phyloP scores from a whole-genome alignment of 345 rosid genomes.

The Crucihimalaya himalaica region DNA sequence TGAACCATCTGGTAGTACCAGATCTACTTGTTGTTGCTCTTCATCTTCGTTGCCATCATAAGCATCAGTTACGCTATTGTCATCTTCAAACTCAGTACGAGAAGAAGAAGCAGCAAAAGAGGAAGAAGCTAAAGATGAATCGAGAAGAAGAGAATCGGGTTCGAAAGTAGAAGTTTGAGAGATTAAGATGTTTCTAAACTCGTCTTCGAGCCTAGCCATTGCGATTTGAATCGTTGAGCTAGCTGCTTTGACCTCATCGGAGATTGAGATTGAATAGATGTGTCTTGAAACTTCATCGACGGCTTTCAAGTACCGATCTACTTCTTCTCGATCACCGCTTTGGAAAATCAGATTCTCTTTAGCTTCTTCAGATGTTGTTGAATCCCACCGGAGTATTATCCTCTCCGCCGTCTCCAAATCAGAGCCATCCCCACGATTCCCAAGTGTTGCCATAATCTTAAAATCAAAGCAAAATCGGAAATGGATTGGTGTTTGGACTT shows the following conservation, averaged over 20 bases:
- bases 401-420: slow-evolving; percentile 63
- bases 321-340: slow-evolving; percentile 66
- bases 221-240: slow-evolving; percentile 85
- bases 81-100: slow-evolving; percentile 39
- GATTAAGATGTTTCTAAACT: slow-evolving; percentile 78
- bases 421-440: slow-evolving; percentile 3
- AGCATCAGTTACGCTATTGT: not conserved
- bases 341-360: slow-evolving; percentile 80
- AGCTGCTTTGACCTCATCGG: slow-evolving; percentile 53
- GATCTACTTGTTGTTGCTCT: slow-evolving; percentile 10
- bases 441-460: slow-evolving; percentile 32
- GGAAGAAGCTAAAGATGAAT: slow-evolving; percentile 34
- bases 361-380: slow-evolving; percentile 75
- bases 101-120: slow-evolving; percentile 39
- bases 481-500: not conserved
- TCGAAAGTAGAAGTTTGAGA: slow-evolving; percentile 61
- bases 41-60: not conserved
- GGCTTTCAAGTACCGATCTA: slow-evolving; percentile 77
- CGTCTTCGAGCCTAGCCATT: slow-evolving; percentile 97
- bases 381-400: slow-evolving; percentile 85
- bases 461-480: not conserved
- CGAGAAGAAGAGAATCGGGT: slow-evolving; percentile 48
- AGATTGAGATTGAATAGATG: slow-evolving; percentile 46
- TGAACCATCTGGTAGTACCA: slow-evolving; percentile 17
- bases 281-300: slow-evolving; percentile 76